A percentile compares a stretch with the other conserved stretches of the same genome.
These are phyloP conservation scores for Rhodotorula sp. DNA, from an alignment of 1,284 basidiomycete genomes.

Conservation along the genomic window DNA sequence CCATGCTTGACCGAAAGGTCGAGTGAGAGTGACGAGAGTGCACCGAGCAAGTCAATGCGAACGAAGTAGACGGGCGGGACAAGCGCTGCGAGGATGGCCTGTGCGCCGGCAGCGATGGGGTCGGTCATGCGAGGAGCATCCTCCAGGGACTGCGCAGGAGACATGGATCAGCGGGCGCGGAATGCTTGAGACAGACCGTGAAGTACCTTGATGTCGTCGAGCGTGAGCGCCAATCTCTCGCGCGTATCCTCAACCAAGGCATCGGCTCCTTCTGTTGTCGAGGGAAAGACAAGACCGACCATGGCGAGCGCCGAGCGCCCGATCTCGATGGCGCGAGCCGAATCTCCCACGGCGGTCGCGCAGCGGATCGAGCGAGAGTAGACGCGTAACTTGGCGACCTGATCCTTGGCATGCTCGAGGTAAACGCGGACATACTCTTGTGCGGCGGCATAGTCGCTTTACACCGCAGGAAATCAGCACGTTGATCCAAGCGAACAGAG, in stretches of 20 bases:
- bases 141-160: not conserved
- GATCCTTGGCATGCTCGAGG: constrained; percentile 57
- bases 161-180: not conserved
- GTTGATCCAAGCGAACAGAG: not conserved
- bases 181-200: too few relatives aligned
- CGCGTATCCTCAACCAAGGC: constrained; percentile 6
- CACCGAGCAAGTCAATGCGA: constrained; percentile 37
- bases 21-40: constrained; percentile 30
- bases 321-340: constrained; percentile 24
- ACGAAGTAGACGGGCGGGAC: constrained; percentile 41
- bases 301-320: constrained; percentile 31
- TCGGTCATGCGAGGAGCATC: constrained; percentile 7
- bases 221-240: constrained; percentile 5
- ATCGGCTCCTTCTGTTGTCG: constrained; percentile 2
- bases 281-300: constrained; percentile 25
- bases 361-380: constrained; percentile 57
- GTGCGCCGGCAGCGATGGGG: constrained; percentile 21
- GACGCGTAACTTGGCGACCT: constrained; percentile 68
- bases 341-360: constrained; percentile 33
- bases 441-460: constrained; percentile 35
- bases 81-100: constrained; percentile 30
- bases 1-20: constrained; percentile 23
- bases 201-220: constrained; percentile 11
- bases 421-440: constrained; percentile 35
- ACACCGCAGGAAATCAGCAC: too few relatives aligned